phyloP scores from a whole-genome alignment of 1,284 basidiomycete genomes.

The Apiotrichum domesticum region DNA sequence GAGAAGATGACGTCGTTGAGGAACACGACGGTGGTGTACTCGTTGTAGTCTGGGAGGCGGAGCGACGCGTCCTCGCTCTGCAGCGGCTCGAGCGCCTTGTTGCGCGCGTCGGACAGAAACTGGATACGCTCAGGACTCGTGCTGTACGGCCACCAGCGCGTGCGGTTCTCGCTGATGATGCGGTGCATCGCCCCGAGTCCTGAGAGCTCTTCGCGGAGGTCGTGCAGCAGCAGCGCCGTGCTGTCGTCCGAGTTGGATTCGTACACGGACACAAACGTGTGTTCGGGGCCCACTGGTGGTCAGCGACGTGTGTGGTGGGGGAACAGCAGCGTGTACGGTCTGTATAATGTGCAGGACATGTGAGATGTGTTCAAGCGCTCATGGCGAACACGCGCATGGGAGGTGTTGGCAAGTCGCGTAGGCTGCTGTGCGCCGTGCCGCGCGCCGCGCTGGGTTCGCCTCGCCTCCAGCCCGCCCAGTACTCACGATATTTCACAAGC shows the following conservation, averaged over 20 bases:
- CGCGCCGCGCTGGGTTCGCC: too few species aligned
- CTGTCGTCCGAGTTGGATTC: slow-evolving; percentile 54
- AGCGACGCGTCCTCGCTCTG: slow-evolving; percentile 13
- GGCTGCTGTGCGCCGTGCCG: too few species aligned
- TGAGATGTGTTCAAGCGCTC: slow-evolving; percentile 10
- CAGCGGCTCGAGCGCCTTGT: slow-evolving; percentile 50
- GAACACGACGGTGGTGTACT: slow-evolving; percentile 51
- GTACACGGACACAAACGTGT: slow-evolving; percentile 56
- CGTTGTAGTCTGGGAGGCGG: slow-evolving; percentile 42
- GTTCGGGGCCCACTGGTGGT: slow-evolving; percentile 48
- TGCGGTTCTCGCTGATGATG: slow-evolving; percentile 40
- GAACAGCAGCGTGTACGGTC: too few species aligned
- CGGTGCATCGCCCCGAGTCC: slow-evolving; percentile 39
- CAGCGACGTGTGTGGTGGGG: too few species aligned
- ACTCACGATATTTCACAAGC: slow-evolving; percentile 25
- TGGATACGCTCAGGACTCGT: slow-evolving; percentile 49
- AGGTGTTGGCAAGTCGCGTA: too few species aligned
- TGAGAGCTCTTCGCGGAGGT: slow-evolving; percentile 43
- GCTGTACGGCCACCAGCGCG: slow-evolving; percentile 38
- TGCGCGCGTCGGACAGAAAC: slow-evolving; percentile 51
- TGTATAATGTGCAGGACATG: too few species aligned
- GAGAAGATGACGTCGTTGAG: slow-evolving; percentile 54
- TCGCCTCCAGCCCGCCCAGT: not conserved
- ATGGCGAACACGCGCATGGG: too few species aligned
- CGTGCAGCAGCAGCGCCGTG: slow-evolving; percentile 48